phyloP scores from a whole-genome alignment of 2,329 filamentous ascomycete genomes.

The Phaeophleospora eucalypticola region DNA sequence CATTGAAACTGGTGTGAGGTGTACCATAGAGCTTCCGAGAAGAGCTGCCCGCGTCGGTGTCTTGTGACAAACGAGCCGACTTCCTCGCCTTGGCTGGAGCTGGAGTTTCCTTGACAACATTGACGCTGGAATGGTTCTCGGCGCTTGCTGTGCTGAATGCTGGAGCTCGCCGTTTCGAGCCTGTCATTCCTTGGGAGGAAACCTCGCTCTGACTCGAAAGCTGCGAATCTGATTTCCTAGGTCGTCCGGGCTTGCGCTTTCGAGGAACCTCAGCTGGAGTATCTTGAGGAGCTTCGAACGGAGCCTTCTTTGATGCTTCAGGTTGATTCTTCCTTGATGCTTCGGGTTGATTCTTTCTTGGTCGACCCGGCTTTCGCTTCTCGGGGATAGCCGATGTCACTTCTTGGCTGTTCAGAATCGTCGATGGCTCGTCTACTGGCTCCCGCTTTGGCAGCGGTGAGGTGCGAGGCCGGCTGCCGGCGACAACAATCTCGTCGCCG shows the following conservation, averaged over 20 bases:
- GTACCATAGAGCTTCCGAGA: background rate
- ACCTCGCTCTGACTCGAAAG: constrained; percentile 1
- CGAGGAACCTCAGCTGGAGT: no score
- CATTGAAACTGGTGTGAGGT: background rate
- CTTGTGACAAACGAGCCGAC: constrained; percentile 4
- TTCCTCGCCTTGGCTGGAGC: constrained; percentile 25
- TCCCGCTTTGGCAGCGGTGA: constrained; percentile 1
- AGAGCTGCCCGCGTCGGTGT: background rate
- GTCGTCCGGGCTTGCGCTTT: constrained; percentile 27
- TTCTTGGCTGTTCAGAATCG: constrained; percentile 2
- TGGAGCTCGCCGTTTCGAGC: constrained; percentile 30
- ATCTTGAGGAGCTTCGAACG: no score
- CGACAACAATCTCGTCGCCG: constrained; percentile 40
- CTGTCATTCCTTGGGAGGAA: constrained; percentile 5
- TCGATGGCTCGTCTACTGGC: background rate
- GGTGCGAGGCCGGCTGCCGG: constrained; percentile 20
- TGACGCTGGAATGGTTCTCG: constrained; percentile 1
- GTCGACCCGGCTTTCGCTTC: constrained; percentile 28
- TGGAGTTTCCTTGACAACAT: constrained; percentile 18
- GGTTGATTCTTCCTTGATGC: no score
- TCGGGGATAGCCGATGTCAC: background rate
- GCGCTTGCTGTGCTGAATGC: constrained; percentile 13
- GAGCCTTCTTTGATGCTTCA: no score
- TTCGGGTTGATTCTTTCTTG: no score
- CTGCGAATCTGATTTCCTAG: constrained; percentile 21